Percentiles rank a stretch among this genome's conserved stretches.
Conservation (phyloP, 2,329 filamentous ascomycete genomes). For the Epichloe amarillans region DNA sequence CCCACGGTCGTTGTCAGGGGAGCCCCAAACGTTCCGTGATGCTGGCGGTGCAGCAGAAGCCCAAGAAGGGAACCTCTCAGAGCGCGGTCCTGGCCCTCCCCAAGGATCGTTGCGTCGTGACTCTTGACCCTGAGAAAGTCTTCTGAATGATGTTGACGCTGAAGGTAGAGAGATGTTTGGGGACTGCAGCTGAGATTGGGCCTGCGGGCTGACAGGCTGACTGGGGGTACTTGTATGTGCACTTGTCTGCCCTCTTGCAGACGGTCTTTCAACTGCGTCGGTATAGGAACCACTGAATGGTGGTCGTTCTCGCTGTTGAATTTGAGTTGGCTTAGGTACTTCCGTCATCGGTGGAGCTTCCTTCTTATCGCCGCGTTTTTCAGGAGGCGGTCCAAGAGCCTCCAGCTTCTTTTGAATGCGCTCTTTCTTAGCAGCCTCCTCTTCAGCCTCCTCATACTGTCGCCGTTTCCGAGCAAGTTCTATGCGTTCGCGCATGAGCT, state of each 20-base stretch:
- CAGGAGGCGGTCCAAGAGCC: conserved; percentile 51
- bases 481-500: conserved; percentile 57
- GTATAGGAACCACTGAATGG: conserved; percentile 9
- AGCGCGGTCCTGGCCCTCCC: conserved; percentile 24
- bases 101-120: conserved; percentile 22
- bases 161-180: conserved; percentile 8
- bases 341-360: conserved; percentile 29
- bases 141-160: conserved; percentile 11
- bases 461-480: conserved; percentile 57
- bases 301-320: conserved; percentile 20
- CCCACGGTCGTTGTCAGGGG: conserved; percentile 55
- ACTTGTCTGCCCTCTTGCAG: background rate
- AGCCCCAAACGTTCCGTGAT: conserved; percentile 58
- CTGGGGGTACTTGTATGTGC: background rate
- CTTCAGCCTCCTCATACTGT: conserved; percentile 54
- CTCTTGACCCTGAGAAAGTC: conserved; percentile 21
- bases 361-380: conserved; percentile 45
- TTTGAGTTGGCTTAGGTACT: conserved; percentile 19
- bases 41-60: conserved; percentile 28
- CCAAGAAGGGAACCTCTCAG: conserved; percentile 41
- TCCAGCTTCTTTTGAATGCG: conserved; percentile 61
- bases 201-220: conserved; percentile 2
- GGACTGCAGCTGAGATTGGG: conserved; percentile 7
- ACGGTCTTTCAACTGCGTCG: background rate
- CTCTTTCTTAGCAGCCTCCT: conserved; percentile 58